Conservation (phyloP, 2,329 filamentous ascomycete species). For the Fusarium sp. region DNA sequence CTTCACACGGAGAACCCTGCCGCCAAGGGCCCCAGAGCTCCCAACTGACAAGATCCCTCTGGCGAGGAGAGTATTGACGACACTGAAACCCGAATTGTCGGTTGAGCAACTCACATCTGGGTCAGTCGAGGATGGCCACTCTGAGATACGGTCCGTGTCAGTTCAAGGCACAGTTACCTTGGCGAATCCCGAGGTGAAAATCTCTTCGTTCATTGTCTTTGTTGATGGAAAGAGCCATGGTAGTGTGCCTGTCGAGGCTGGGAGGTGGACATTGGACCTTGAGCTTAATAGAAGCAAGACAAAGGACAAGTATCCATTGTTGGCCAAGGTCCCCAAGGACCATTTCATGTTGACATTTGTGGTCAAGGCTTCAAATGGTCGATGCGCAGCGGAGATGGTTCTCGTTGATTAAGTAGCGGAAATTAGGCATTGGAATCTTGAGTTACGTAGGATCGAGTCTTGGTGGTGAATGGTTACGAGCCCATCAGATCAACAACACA, state of each 20-base stretch:
- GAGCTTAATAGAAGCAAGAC: not conserved
- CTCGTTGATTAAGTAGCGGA: not conserved
- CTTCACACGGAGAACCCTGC: no score
- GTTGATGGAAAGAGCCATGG: not conserved
- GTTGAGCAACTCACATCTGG: no score
- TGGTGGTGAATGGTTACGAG: not conserved
- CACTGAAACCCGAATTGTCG: no score
- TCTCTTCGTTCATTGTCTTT: not conserved
- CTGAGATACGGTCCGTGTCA: no score
- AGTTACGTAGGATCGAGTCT: not conserved
- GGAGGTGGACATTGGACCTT: not conserved
- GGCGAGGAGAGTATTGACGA: no score
- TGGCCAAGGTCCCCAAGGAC: not conserved
- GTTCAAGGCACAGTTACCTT: no score
- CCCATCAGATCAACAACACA: not conserved
- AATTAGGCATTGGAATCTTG: not conserved
- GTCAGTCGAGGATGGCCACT: no score
- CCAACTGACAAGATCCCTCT: no score
- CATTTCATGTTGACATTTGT: not conserved
- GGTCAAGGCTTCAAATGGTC: not conserved
- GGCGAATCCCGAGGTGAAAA: not conserved
- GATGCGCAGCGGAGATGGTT: not conserved
- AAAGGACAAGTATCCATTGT: not conserved
- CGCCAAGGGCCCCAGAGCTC: no score
- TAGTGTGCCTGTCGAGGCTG: not conserved